Base-by-base conservation (phyloP, 352 stramenopile species). In the Hyphochytrium catenoides region DNA sequence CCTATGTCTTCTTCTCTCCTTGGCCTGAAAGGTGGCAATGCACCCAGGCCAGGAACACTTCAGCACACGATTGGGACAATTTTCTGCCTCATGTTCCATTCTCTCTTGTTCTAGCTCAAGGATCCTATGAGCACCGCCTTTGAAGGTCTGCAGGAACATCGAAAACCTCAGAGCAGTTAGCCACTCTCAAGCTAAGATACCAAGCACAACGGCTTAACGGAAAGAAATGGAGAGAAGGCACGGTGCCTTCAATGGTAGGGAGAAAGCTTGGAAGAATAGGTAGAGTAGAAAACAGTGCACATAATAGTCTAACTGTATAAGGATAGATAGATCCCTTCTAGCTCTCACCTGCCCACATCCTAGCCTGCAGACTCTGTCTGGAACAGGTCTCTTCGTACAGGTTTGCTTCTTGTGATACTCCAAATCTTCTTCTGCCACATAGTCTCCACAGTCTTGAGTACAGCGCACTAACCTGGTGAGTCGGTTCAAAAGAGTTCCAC, bases 21-120 rank as follows among this genome's bases (percentile, higher is more conserved):
- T 61, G 0, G 66, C 62, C 4, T 60, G 4, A 20, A 75, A 56
- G 2, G 40, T 22, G 1, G 50, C 57, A 11, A 56, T 47, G 36
- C 66, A 79, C 24, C 60, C 57, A 8, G 62, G 62, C 66, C 66
- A 79, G 19, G 57, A 72, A 39, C 66, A 79, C 34, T 59, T 52
- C 3, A 76, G 61, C 34, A 70, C 65, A 3, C 66, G 66, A 5
- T 69, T 34, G 11, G 38, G 35, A 22, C 66, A 79, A 21, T 64
- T 58, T 19, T 79, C 66, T 47, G 73, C 50, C 25, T 79, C 66
- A 36, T 79, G 66, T 4, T 57, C 51, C 2, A 65, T 53, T 3
- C 66, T 61, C 19, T 53, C 53, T 43, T 76, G 62, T 26, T 79
- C 66, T 15, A 79, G 47, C 3, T 49, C 40, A 4, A 79, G 34